Evolutionary conservation across 2,329 filamentous ascomycete species (phyloP), one percentile per base, ranked within the genome.

Genomic region (Venturia carpophila): DNA sequence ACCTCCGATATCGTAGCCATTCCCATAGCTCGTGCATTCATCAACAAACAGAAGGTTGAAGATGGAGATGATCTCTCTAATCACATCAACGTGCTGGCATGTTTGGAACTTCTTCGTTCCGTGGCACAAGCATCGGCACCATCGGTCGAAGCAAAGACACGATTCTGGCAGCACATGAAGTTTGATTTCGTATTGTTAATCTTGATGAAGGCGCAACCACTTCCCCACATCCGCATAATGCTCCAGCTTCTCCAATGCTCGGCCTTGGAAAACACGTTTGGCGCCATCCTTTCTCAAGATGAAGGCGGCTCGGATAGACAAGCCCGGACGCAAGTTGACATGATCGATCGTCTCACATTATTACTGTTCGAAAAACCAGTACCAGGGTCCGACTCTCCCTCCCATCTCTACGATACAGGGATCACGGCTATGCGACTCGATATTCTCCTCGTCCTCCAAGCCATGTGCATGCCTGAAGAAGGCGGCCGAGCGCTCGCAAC

Each of bases 161-260:
- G 71, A 15, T 89, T 92, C 70, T 94, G 90, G 90, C 82, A 79
- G 67, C 75, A 80, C 45, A 84, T 92, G 67, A 83, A 87, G 3
- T 82, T 85, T 30, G 84, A 89, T 56, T 86, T 89, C 68, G 82
- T 88, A 11, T 75, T 90, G 15, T 78, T 89, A 65, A 82, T 90
- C 69, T 79, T 93, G 1, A 86, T 84, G 66, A 83, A 84, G 39
- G 86, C 86, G 64, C 88, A 92, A 67, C 83, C 83, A 1, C 76
- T 85, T 0, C 73, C 79, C 1, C 86, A 91, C 62, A 87, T 90
- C 64, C 76, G 84, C 1, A 79, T 82, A 37, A 87, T 87, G 78
- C 77, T 92, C 10, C 80, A 82, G 34, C 79, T 92, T 60, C 76
- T 94, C 1, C 81, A 82, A 43, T 89, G 87, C 0, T 91, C 89